Evolutionary conservation across 805 yeast genomes (phyloP).

Genomic region (Komagataella mondaviorum): DNA sequence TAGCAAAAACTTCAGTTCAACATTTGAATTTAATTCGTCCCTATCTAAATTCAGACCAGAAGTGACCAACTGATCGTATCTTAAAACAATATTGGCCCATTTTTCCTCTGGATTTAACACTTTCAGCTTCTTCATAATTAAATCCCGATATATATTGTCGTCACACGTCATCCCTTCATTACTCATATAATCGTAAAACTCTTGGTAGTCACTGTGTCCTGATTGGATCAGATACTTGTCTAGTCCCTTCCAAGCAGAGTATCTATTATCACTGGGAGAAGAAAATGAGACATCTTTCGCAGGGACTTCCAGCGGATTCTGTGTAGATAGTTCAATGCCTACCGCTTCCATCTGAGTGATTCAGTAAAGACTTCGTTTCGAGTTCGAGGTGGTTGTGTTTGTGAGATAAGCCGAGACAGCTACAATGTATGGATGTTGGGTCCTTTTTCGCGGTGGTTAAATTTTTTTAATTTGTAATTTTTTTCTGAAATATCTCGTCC

Average conservation of each 20-base stretch:
- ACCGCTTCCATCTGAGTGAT: neutral
- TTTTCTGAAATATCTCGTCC: neutral
- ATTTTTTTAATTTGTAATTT: constrained; percentile 2
- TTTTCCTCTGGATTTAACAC: neutral
- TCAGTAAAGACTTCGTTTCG: neutral
- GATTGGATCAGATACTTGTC: neutral
- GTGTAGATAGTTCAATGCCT: neutral
- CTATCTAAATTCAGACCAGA: neutral
- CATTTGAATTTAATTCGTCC: neutral
- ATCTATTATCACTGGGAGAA: neutral
- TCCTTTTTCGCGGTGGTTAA: neutral
- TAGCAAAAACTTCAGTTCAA: neutral
- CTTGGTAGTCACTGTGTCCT: neutral
- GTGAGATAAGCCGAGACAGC: neutral
- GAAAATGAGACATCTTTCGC: neutral
- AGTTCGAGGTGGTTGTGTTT: neutral
- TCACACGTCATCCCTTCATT: neutral
- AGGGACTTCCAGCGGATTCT: neutral
- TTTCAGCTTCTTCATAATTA: neutral
- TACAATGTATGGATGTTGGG: neutral
- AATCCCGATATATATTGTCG: neutral
- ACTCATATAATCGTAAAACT: neutral
- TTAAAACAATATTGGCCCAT: neutral
- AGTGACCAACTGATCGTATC: neutral
- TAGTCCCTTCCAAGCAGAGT: neutral